These are phyloP conservation scores for Xerocomus brunneocitrinus DNA, from an alignment of 768 basidiomycete species.

Conservation along the genomic window DNA sequence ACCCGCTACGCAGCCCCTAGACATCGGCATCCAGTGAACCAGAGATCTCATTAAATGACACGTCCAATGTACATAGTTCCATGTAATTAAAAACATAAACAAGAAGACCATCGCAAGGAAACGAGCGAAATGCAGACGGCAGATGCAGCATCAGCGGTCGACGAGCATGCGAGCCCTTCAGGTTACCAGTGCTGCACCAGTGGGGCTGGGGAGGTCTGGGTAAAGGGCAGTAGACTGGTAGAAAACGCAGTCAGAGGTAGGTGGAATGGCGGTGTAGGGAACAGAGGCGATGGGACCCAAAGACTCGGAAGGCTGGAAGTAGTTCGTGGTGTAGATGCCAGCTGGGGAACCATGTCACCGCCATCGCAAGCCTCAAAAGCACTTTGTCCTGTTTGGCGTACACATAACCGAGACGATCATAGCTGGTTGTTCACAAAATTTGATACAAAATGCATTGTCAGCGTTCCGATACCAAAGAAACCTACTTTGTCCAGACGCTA, in stretches of 20 bases:
- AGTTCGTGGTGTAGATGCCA: no score
- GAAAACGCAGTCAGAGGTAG: constrained; percentile 15
- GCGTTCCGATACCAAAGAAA: no score
- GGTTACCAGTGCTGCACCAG: constrained; percentile 11
- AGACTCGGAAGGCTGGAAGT: no score
- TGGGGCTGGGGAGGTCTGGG: constrained; percentile 16
- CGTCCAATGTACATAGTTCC: no score
- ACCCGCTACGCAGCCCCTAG: constrained; percentile 12
- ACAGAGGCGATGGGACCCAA: constrained; percentile 8
- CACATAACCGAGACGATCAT: no score
- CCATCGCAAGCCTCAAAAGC: no score
- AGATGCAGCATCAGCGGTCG: background rate
- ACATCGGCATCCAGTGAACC: background rate
- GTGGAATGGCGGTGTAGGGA: constrained; percentile 40
- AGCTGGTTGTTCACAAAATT: no score
- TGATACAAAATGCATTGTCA: no score
- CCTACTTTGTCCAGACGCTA: no score
- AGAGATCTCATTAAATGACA: background rate
- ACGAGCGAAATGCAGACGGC: constrained; percentile 12
- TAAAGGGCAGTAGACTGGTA: constrained; percentile 34
- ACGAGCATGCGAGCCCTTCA: constrained; percentile 10
- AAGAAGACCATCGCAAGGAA: background rate
- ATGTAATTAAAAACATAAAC: no score
- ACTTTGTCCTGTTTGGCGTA: no score
- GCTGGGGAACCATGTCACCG: no score